These are phyloP conservation scores for Davidsoniella australis DNA, from an alignment of 2,329 filamentous ascomycete genomes.

Conservation along the genomic window DNA sequence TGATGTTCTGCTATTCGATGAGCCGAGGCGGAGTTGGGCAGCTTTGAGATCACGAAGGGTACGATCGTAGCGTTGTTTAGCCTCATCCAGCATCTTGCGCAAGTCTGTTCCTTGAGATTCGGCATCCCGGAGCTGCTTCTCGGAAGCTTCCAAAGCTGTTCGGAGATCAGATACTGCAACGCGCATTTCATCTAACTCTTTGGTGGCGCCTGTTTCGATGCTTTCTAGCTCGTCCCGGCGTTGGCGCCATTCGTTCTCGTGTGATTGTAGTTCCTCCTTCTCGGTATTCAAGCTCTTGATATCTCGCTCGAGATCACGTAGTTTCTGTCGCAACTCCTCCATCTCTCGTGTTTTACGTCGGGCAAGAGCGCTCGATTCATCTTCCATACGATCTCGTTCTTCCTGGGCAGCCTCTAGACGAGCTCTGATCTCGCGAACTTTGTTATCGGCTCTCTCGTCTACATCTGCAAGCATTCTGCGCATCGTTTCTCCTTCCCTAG, in stretches of 20 bases:
- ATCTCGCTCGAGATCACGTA: conserved; percentile 67
- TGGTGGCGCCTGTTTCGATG: conserved; percentile 46
- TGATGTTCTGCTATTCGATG: conserved; percentile 24
- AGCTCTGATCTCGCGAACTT: conserved; percentile 75
- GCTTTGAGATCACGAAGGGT: conserved; percentile 48
- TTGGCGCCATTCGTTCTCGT: conserved; percentile 57
- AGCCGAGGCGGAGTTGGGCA: conserved; percentile 29
- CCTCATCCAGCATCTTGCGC: conserved; percentile 60
- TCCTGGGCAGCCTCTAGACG: conserved; percentile 82
- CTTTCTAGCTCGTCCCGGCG: conserved; percentile 62
- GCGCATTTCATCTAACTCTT: conserved; percentile 61
- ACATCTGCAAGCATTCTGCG: conserved; percentile 72
- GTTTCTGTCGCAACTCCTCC: conserved; percentile 65
- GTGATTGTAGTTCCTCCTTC: conserved; percentile 58
- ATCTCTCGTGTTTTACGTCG: conserved; percentile 64
- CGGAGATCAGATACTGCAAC: conserved; percentile 62
- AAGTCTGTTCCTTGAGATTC: conserved; percentile 70
- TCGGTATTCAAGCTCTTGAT: conserved; percentile 55
- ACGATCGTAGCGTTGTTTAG: conserved; percentile 61
- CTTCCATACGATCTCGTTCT: conserved; percentile 81
- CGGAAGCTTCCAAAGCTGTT: conserved; percentile 69
- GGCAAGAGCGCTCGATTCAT: conserved; percentile 66
- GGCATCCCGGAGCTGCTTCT: conserved; percentile 65
- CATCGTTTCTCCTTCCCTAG: conserved; percentile 90
- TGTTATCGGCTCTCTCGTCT: conserved; percentile 63